These are phyloP conservation scores for Paraphaeosphaeria sporulosa DNA, from an alignment of 2,329 filamentous ascomycete genomes.

Conservation along the genomic window DNA sequence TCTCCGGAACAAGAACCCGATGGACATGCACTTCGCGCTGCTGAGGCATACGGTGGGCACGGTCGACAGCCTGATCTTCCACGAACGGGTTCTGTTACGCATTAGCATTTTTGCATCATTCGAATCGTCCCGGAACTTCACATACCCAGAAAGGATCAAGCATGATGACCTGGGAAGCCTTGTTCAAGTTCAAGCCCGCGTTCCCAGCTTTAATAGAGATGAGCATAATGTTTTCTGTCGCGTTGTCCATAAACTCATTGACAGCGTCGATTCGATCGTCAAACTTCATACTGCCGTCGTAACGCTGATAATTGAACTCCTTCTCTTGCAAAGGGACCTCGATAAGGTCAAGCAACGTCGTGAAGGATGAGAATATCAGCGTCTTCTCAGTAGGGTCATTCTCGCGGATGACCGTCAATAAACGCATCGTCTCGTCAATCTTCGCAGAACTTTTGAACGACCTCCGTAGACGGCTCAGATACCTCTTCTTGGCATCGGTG, in stretches of 20 bases:
- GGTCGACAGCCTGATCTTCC: conserved; percentile 90
- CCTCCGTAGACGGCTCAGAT: conserved; percentile 72
- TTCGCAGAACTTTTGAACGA: conserved; percentile 79
- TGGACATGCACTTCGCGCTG: conserved; percentile 77
- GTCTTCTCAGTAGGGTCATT: conserved; percentile 71
- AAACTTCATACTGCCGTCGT: conserved; percentile 78
- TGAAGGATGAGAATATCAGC: conserved; percentile 84
- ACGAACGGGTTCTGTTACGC: conserved; percentile 77
- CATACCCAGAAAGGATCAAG: conserved; percentile 81
- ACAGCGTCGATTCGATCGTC: conserved; percentile 72
- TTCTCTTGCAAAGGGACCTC: conserved; percentile 73
- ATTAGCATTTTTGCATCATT: background rate
- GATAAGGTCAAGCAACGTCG: conserved; percentile 77
- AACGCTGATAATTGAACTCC: conserved; percentile 69
- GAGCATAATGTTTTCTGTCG: conserved; percentile 72
- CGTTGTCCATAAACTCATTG: conserved; percentile 69
- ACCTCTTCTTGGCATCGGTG: conserved; percentile 70
- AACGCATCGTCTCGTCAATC: conserved; percentile 71
- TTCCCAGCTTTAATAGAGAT: conserved; percentile 83
- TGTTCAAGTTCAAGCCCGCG: conserved; percentile 83
- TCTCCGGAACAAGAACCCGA: conserved; percentile 76
- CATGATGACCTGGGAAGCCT: conserved; percentile 85
- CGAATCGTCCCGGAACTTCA: background rate
- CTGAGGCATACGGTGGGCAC: conserved; percentile 89
- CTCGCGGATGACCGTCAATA: conserved; percentile 63